Percentiles rank a stretch among this genome's conserved stretches.
These are phyloP conservation scores for Hericium erinaceus DNA, from an alignment of 768 basidiomycete species.

Conservation along the genomic window DNA sequence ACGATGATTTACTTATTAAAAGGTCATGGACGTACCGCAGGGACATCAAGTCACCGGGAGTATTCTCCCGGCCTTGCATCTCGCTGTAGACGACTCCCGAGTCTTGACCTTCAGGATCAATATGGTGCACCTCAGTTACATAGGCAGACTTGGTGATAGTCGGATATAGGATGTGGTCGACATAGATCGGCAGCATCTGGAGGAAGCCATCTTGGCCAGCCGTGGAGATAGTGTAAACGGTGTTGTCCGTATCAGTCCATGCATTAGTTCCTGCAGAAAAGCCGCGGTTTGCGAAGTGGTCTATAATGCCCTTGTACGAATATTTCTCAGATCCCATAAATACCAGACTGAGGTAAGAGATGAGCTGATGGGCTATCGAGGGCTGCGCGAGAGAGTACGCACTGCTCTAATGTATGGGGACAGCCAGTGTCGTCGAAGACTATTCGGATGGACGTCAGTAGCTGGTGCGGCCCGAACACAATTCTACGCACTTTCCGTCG, in stretches of 20 bases:
- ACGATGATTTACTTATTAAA: not conserved
- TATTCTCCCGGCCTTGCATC: conserved; percentile 96
- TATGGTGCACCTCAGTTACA: conserved; percentile 83
- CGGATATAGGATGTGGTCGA: conserved; percentile 96
- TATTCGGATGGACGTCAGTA: conserved; percentile 20
- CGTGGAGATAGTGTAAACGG: conserved; percentile 92
- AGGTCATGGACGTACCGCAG: conserved; percentile 44
- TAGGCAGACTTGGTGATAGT: conserved; percentile 85
- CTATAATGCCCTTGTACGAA: conserved; percentile 93
- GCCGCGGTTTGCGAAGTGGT: conserved; percentile 89
- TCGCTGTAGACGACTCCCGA: conserved; percentile 95
- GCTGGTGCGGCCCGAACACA: not conserved
- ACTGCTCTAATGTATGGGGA: conserved; percentile 96
- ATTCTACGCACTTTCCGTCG: conserved; percentile 69
- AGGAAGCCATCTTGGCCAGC: conserved; percentile 91
- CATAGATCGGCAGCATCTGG: conserved; percentile 77
- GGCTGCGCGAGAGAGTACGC: conserved; percentile 21
- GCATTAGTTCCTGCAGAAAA: conserved; percentile 91
- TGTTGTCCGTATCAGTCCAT: conserved; percentile 95
- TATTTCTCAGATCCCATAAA: conserved; percentile 96
- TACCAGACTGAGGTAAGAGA: conserved; percentile 45
- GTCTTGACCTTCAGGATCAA: conserved; percentile 83
- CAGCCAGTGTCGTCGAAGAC: conserved; percentile 94
- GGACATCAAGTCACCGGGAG: conserved; percentile 83
- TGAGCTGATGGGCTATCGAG: not conserved